These are phyloP conservation scores for Mycena citricolor DNA, from an alignment of 1,284 basidiomycete species.

Conservation along the genomic window DNA sequence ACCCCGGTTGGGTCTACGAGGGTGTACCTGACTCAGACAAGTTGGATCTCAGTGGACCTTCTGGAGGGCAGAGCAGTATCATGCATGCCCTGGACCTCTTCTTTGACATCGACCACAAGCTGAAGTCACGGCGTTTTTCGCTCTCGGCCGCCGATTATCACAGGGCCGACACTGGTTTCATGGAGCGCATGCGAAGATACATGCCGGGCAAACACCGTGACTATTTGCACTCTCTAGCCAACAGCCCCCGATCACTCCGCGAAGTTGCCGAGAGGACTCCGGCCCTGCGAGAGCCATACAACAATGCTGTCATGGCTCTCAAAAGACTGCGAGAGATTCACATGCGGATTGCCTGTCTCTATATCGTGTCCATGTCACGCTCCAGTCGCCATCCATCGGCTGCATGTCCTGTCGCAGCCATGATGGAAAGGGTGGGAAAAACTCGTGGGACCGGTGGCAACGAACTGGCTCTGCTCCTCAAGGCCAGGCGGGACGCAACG, in stretches of 20 bases:
- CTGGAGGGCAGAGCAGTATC: conserved; percentile 89
- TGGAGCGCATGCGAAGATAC: conserved; percentile 77
- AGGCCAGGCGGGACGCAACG: conserved; percentile 88
- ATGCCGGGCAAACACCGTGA: conserved; percentile 75
- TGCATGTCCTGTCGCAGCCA: too few relatives aligned
- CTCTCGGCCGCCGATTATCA: conserved; percentile 63
- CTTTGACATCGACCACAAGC: conserved; percentile 78
- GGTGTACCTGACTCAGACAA: conserved; percentile 60
- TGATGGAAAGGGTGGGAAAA: too few relatives aligned
- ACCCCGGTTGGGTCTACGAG: conserved; percentile 79
- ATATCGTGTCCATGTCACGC: conserved; percentile 74
- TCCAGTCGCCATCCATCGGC: conserved; percentile 50
- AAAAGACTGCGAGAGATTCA: conserved; percentile 83
- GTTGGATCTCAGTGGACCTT: conserved; percentile 88
- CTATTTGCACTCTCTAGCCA: conserved; percentile 55
- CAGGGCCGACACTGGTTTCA: conserved; percentile 66
- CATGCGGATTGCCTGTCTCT: conserved; percentile 84
- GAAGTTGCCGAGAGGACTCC: conserved; percentile 55
- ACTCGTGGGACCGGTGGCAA: conserved; percentile 83
- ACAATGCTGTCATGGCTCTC: conserved; percentile 73
- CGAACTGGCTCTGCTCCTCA: conserved; percentile 78
- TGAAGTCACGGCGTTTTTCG: conserved; percentile 69
- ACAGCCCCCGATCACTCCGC: conserved; percentile 48
- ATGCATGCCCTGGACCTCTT: conserved; percentile 84
- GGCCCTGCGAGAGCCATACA: conserved; percentile 69